phyloP scores from a whole-genome alignment of 2,329 filamentous ascomycete species.

The Fusarium tupiense region DNA sequence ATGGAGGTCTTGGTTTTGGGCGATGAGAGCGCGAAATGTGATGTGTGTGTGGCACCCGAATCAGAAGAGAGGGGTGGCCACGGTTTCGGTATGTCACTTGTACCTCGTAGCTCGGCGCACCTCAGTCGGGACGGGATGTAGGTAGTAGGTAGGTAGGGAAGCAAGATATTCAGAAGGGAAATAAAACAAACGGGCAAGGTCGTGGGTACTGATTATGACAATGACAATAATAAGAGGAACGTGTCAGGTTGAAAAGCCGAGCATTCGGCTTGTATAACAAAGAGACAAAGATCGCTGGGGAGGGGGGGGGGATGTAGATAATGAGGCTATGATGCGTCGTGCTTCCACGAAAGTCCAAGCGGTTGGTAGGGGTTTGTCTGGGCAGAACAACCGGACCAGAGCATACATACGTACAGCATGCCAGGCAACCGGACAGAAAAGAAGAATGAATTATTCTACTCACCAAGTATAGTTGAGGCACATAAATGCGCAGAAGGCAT shows the following conservation, averaged over 20 bases:
- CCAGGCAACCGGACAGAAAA: constrained; percentile 14
- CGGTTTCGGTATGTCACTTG: constrained; percentile 14
- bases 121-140: neutral
- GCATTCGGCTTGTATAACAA: constrained; percentile 20
- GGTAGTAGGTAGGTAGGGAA: neutral
- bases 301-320: neutral
- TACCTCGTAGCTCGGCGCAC: constrained; percentile 20
- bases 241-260: neutral
- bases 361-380: constrained; percentile 22
- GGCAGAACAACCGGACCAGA: constrained; percentile 12
- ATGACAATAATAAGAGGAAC: neutral
- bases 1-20: constrained; percentile 24
- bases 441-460: constrained; percentile 14
- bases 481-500: constrained; percentile 36
- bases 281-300: constrained; percentile 2
- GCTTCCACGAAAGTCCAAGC: constrained; percentile 14
- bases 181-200: neutral
- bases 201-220: neutral
- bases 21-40: constrained; percentile 24
- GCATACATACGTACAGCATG: neutral
- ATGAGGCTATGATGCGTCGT: constrained; percentile 31
- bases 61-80: constrained; percentile 14
- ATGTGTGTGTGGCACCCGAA: constrained; percentile 24
- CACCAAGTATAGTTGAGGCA: constrained; percentile 36
- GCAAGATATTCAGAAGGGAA: neutral